These are phyloP conservation scores for Coleophoma crateriformis DNA, from an alignment of 2,329 filamentous ascomycete species.

Conservation along the genomic window DNA sequence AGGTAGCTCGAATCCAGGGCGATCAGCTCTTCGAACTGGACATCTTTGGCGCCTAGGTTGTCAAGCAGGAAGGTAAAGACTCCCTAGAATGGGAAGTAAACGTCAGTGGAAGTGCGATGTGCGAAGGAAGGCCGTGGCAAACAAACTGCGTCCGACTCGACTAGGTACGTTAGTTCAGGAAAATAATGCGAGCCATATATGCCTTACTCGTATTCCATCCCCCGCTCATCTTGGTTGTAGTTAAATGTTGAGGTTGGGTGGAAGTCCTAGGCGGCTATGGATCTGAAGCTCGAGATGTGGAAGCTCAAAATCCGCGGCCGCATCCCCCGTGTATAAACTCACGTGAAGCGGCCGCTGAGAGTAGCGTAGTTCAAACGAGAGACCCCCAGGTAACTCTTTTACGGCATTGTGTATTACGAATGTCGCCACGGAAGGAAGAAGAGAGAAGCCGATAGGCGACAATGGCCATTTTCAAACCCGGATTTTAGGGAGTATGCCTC, in stretches of 20 bases:
- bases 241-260: conserved; percentile 1
- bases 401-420: no score
- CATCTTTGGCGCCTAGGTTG: conserved; percentile 81
- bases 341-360: no score
- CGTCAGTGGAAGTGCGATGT: conserved; percentile 11
- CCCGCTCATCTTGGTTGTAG: conserved; percentile 53
- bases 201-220: conserved; percentile 87
- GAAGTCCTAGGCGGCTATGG: neutral
- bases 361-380: no score
- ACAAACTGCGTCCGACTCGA: conserved; percentile 90
- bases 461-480: no score
- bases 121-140: conserved; percentile 5
- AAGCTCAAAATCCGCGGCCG: neutral
- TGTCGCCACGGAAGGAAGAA: no score
- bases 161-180: conserved; percentile 27
- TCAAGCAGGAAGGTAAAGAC: conserved; percentile 97
- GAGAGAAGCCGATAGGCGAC: no score
- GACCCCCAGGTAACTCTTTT: no score
- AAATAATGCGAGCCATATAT: neutral
- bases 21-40: conserved; percentile 96
- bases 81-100: conserved; percentile 43
- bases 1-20: conserved; percentile 76
- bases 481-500: no score
- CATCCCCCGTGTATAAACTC: neutral
- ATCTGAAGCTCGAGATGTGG: neutral